A percentile compares a stretch with the other conserved stretches of the same genome.
Conservation (phyloP, 768 basidiomycete genomes). For the Amanita rimosa region DNA sequence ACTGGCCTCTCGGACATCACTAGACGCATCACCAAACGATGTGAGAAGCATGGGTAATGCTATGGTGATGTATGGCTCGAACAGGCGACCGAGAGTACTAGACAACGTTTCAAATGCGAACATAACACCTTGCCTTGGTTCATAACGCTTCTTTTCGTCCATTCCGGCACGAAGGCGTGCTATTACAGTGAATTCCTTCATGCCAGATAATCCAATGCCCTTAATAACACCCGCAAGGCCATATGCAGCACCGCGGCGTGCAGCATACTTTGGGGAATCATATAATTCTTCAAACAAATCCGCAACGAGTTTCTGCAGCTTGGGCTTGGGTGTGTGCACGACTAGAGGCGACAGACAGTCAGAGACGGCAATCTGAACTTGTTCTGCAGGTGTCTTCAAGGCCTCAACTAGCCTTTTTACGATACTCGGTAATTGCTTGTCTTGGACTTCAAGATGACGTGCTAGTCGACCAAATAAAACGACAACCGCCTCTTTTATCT, state of each 20-base stretch:
- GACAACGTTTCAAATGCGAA: conserved; percentile 93
- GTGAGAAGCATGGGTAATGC: conserved; percentile 76
- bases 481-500: conserved; percentile 89
- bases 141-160: conserved; percentile 84
- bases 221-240: conserved; percentile 89
- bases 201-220: conserved; percentile 76
- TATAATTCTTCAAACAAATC: conserved; percentile 69
- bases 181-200: conserved; percentile 80
- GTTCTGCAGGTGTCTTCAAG: conserved; percentile 87
- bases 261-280: conserved; percentile 76
- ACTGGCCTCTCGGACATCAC: conserved; percentile 89
- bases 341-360: conserved; percentile 91
- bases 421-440: conserved; percentile 68
- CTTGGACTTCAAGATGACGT: conserved; percentile 69
- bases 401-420: conserved; percentile 83
- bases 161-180: conserved; percentile 58
- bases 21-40: conserved; percentile 75
- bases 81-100: conserved; percentile 73
- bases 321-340: conserved; percentile 43
- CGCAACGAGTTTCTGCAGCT: conserved; percentile 57
- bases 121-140: conserved; percentile 86
- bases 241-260: conserved; percentile 94
- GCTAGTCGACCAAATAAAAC: conserved; percentile 92
- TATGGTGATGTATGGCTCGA: conserved; percentile 85
- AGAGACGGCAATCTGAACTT: conserved; percentile 93